Percentiles rank a stretch among this genome's conserved stretches.
Evolutionary conservation across 2,329 filamentous ascomycete species (phyloP).

Genomic region (Fusarium odoratissimum): DNA sequence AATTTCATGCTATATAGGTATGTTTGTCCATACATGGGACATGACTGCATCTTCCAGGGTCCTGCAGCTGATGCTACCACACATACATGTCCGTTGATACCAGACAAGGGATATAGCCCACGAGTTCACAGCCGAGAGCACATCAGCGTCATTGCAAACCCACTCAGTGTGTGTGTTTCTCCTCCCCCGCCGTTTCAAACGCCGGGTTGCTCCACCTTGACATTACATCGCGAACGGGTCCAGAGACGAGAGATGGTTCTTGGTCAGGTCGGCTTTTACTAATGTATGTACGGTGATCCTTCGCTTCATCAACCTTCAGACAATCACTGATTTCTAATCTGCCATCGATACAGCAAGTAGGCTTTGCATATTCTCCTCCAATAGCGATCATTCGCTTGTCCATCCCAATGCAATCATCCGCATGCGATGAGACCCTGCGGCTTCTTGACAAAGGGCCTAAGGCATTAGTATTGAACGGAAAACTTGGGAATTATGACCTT

Average conservation of each 20-base stretch:
- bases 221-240: constrained; percentile 22
- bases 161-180: constrained; percentile 8
- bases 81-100: neutral
- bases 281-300: constrained; percentile 21
- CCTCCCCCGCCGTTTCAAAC: constrained; percentile 40
- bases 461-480: neutral
- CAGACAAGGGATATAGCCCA: constrained; percentile 16
- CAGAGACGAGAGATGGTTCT: constrained; percentile 6
- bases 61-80: constrained; percentile 26
- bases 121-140: constrained; percentile 14
- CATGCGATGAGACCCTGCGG: constrained; percentile 18
- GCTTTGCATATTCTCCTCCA: neutral
- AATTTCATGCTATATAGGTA: neutral
- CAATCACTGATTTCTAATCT: constrained; percentile 7
- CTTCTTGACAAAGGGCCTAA: neutral
- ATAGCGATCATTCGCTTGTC: neutral
- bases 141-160: constrained; percentile 10
- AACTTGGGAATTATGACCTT: neutral
- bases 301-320: constrained; percentile 15
- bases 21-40: neutral
- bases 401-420: neutral
- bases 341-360: neutral
- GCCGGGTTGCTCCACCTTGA: constrained; percentile 17
- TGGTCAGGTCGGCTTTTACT: constrained; percentile 18
- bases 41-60: constrained; percentile 7